These are phyloP conservation scores for Suillus paluster DNA, from an alignment of 768 basidiomycete species.

Conservation along the genomic window DNA sequence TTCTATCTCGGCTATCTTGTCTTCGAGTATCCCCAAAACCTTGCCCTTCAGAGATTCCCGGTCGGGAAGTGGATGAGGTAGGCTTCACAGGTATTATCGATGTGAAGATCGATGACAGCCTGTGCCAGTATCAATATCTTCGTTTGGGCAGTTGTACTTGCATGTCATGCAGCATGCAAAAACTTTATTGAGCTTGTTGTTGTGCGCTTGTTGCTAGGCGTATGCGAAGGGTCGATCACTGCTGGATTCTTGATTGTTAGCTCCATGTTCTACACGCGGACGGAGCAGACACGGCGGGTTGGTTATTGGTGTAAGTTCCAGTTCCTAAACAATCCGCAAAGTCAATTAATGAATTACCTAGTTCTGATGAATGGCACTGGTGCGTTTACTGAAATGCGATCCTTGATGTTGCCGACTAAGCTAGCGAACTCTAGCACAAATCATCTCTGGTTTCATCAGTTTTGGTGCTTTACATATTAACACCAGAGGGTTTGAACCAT, in stretches of 20 bases:
- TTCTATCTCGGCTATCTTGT: slow-evolving; percentile 66
- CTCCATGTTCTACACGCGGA: slow-evolving; percentile 71
- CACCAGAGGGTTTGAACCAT: slow-evolving; percentile 56
- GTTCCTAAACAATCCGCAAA: not conserved
- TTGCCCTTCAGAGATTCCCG: slow-evolving; percentile 64
- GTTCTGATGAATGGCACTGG: slow-evolving; percentile 74
- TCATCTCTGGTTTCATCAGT: slow-evolving; percentile 63
- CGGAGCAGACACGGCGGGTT: slow-evolving; percentile 64
- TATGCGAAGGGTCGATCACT: slow-evolving; percentile 67
- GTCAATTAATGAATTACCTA: slow-evolving; percentile 19
- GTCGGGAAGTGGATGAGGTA: slow-evolving; percentile 36
- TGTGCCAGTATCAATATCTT: slow-evolving; percentile 57
- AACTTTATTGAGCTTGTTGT: slow-evolving; percentile 64
- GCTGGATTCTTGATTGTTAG: slow-evolving; percentile 73
- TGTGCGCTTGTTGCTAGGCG: slow-evolving; percentile 63
- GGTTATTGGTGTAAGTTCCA: slow-evolving; percentile 67
- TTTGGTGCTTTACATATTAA: slow-evolving; percentile 64
- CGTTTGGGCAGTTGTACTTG: slow-evolving; percentile 60
- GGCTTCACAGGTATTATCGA: slow-evolving; percentile 11
- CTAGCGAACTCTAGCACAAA: slow-evolving; percentile 50
- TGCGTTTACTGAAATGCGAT: slow-evolving; percentile 24
- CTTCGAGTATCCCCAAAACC: slow-evolving; percentile 73
- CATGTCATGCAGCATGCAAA: slow-evolving; percentile 64
- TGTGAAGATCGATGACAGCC: slow-evolving; percentile 3
- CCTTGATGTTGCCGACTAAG: not conserved